These are phyloP conservation scores for Pythium folliculosum DNA, from an alignment of 352 stramenopile species.

Conservation along the genomic window DNA sequence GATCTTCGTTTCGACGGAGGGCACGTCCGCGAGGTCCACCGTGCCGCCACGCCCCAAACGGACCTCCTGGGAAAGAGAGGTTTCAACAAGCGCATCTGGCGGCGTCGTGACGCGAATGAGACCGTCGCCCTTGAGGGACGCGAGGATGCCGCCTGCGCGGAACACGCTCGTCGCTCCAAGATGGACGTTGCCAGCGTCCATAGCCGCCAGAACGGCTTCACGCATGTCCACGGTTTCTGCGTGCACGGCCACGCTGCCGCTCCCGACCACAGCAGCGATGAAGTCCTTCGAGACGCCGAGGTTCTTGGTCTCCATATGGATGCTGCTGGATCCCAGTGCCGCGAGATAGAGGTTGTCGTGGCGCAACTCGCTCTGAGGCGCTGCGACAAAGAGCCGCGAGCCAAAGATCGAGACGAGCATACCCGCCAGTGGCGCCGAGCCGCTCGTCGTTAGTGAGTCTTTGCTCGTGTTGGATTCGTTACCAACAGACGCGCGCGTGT, in stretches of 20 bases:
- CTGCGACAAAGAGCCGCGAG: not conserved
- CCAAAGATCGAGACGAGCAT: not conserved
- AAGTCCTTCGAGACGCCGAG: not conserved
- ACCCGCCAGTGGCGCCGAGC: not conserved
- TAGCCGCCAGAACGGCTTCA: not conserved
- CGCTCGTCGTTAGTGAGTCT: not conserved
- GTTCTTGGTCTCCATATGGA: not conserved
- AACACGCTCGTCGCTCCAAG: not conserved
- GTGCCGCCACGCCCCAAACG: not conserved
- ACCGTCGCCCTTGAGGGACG: not conserved
- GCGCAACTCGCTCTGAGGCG: not conserved
- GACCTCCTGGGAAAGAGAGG: not conserved
- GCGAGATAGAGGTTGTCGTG: not conserved
- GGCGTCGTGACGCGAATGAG: not conserved
- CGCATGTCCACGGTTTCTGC: not conserved
- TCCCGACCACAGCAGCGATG: not conserved
- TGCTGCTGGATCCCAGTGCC: not conserved
- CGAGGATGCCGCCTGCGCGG: not conserved
- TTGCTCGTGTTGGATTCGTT: not conserved
- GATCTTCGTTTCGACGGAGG: not conserved
- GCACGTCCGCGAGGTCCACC: conserved; percentile 2
- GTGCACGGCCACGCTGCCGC: not conserved
- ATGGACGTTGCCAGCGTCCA: not conserved
- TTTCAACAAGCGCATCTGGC: not conserved
- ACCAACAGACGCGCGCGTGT: not conserved